Evolutionary conservation across 2,329 filamentous ascomycete species (phyloP).

Genomic region (Botrytis deweyae): DNA sequence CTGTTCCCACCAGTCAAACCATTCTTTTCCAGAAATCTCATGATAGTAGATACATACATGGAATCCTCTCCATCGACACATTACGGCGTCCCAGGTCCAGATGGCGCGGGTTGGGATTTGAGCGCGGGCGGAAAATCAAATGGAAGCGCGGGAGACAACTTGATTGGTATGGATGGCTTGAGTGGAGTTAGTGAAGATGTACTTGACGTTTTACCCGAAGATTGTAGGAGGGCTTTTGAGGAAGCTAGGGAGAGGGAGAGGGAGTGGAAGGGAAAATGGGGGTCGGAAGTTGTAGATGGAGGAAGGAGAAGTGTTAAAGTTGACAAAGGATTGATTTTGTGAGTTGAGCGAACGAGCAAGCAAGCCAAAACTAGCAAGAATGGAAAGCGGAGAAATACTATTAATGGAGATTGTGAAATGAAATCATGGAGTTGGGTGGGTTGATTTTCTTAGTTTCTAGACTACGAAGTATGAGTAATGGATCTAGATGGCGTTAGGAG

Average conservation of each 20-base stretch:
- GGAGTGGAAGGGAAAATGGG: conserved; percentile 75
- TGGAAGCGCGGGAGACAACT: neutral
- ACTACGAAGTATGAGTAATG: neutral
- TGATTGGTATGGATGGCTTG: conserved; percentile 51
- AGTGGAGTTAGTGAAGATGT: conserved; percentile 64
- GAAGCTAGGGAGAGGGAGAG: conserved; percentile 62
- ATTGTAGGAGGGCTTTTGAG: conserved; percentile 73
- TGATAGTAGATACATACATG: conserved; percentile 60
- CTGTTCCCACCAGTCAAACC: conserved; percentile 56
- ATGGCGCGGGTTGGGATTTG: conserved; percentile 50
- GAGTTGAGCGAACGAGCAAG: neutral
- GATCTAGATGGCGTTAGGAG: neutral
- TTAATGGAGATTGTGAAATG: neutral
- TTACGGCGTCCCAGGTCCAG: conserved; percentile 58
- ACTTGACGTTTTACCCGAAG: conserved; percentile 62
- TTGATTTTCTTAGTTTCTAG: neutral
- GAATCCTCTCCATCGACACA: conserved; percentile 54
- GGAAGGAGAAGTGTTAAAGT: conserved; percentile 55
- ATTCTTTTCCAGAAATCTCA: conserved; percentile 59
- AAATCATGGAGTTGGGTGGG: neutral
- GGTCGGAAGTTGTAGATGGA: conserved; percentile 60
- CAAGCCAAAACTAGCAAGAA: neutral
- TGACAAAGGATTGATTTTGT: conserved; percentile 52
- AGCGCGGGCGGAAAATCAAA: conserved; percentile 26
- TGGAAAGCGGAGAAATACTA: neutral